Conservation (phyloP, 2,329 filamentous ascomycete species). For the Aureobasidium sp. region DNA sequence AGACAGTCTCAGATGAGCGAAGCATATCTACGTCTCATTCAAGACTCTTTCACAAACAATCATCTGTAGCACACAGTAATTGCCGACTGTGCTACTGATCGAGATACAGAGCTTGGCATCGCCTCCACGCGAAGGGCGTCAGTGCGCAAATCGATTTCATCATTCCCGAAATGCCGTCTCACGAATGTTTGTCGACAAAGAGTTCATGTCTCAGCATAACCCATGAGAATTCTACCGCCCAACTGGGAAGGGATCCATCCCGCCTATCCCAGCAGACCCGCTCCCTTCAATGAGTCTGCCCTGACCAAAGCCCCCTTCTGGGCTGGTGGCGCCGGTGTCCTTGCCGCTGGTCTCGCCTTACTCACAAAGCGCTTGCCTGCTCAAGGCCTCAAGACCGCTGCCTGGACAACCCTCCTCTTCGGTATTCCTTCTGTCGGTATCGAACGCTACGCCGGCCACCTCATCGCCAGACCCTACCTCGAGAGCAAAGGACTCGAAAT, state of each 20-base stretch:
- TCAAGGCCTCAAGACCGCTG: constrained; percentile 9
- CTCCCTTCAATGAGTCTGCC: constrained; percentile 2
- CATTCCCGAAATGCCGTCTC: neutral
- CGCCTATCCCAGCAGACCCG: constrained; percentile 8
- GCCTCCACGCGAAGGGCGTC: neutral
- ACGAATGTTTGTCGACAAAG: neutral
- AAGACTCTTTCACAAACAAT: neutral
- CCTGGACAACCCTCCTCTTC: neutral
- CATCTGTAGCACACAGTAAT: neutral
- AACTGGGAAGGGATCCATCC: constrained; percentile 16
- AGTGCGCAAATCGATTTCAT: constrained; percentile 1
- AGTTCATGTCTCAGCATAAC: constrained; percentile 4
- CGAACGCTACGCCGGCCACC: neutral
- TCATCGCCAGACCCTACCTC: constrained; percentile 13
- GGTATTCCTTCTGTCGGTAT: neutral
- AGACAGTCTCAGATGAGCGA: neutral
- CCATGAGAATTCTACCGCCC: constrained; percentile 16
- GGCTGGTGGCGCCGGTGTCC: constrained; percentile 9
- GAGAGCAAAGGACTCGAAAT: constrained; percentile 14
- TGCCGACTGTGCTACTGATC: neutral
- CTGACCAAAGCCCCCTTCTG: constrained; percentile 5
- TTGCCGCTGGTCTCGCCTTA: neutral
- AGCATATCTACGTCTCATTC: neutral
- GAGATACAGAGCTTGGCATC: neutral
- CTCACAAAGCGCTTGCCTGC: constrained; percentile 10